Conservation (phyloP, 805 yeast species). For the Wickerhamomyces chaumierensis region DNA sequence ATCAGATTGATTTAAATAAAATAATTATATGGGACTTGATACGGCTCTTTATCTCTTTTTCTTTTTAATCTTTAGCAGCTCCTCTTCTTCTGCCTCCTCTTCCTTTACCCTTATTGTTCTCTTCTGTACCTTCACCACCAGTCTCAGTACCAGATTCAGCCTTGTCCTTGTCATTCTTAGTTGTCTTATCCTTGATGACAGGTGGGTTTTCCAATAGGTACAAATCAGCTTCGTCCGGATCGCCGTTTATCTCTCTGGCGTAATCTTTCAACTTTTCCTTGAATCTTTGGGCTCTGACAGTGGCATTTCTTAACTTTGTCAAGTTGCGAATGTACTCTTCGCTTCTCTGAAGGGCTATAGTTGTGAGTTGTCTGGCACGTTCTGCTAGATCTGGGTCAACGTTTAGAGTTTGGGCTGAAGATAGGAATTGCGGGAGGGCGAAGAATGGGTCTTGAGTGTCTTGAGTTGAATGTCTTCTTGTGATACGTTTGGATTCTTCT, state of each 20-base stretch:
- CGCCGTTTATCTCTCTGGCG: slow-evolving; percentile 78
- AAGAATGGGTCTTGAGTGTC: slow-evolving; percentile 50
- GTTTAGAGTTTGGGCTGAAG: slow-evolving; percentile 35
- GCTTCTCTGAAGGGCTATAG: slow-evolving; percentile 68
- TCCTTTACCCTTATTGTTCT: slow-evolving; percentile 4
- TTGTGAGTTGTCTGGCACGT: slow-evolving; percentile 62
- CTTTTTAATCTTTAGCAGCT: not conserved
- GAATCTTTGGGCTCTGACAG: slow-evolving; percentile 68
- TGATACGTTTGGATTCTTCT: slow-evolving; percentile 18
- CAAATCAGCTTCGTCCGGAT: slow-evolving; percentile 34
- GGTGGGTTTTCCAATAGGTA: slow-evolving; percentile 20
- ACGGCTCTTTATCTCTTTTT: no score
- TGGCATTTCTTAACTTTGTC: slow-evolving; percentile 59
- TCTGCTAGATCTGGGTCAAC: slow-evolving; percentile 47
- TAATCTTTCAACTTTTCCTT: slow-evolving; percentile 63
- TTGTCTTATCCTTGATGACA: slow-evolving; percentile 7
- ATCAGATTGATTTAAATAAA: no score
- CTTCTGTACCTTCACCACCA: slow-evolving; percentile 6
- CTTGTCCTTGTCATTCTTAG: slow-evolving; percentile 18
- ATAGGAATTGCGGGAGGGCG: slow-evolving; percentile 37
- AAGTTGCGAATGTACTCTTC: slow-evolving; percentile 82
- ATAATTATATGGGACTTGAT: no score
- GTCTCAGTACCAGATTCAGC: slow-evolving; percentile 11
- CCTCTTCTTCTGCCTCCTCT: slow-evolving; percentile 14
- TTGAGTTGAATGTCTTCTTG: slow-evolving; percentile 17